A percentile compares a stretch with the other conserved stretches of the same genome.
Evolutionary conservation across 2,329 filamentous ascomycete species (phyloP).

Genomic region (Ceratocystis papillata): DNA sequence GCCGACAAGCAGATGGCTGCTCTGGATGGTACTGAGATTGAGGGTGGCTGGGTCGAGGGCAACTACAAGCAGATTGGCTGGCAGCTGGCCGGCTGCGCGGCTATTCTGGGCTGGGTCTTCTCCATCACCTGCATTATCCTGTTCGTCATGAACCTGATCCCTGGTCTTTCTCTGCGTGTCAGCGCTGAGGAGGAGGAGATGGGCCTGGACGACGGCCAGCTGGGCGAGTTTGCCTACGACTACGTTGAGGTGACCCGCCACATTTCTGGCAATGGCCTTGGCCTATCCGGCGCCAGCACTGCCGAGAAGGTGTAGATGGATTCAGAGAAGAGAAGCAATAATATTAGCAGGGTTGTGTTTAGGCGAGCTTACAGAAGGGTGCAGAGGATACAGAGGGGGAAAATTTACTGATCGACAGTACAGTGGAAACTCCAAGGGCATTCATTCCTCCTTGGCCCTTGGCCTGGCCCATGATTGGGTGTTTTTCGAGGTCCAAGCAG

Average conservation of each 20-base stretch:
- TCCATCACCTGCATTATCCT: constrained; percentile 57
- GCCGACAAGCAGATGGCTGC: constrained; percentile 62
- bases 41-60: constrained; percentile 60
- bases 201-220: constrained; percentile 62
- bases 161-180: constrained; percentile 58
- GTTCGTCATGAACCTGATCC: constrained; percentile 59
- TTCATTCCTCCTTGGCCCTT: background rate
- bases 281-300: constrained; percentile 18
- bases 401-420: background rate
- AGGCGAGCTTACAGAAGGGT: background rate
- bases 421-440: background rate
- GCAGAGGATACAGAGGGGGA: background rate
- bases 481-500: constrained; percentile 10
- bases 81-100: constrained; percentile 57
- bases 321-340: background rate
- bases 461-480: background rate
- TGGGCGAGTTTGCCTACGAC: constrained; percentile 75
- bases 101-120: constrained; percentile 56
- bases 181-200: constrained; percentile 56
- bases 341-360: background rate
- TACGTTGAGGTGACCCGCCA: constrained; percentile 63
- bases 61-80: constrained; percentile 61
- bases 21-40: constrained; percentile 50
- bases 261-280: constrained; percentile 37
- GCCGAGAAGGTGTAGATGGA: constrained; percentile 23